Percentiles rank a stretch among this genome's conserved stretches.
phyloP scores from a whole-genome alignment of 495 filamentous ascomycete genomes.

The Penicillium diatomitis region DNA sequence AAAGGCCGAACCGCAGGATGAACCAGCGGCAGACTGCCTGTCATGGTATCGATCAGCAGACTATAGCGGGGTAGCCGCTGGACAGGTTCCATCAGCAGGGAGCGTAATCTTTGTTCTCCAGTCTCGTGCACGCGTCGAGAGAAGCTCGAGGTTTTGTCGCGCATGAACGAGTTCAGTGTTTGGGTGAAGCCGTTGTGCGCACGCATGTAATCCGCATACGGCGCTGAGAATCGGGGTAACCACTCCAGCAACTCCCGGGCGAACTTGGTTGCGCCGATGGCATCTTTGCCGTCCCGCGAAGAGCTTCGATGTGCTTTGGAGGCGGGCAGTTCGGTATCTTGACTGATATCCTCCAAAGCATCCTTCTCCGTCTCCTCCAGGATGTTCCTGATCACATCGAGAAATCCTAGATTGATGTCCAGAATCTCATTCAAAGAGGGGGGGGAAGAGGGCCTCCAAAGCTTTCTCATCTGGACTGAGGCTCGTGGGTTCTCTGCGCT shows the following conservation, averaged over 20 bases:
- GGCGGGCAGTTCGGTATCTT: constrained; percentile 41
- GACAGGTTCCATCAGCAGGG: constrained; percentile 92
- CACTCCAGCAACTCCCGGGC: constrained; percentile 73
- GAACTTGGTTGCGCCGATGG: constrained; percentile 63
- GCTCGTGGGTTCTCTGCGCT: constrained; percentile 45
- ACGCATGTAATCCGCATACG: constrained; percentile 84
- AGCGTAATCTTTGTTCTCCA: constrained; percentile 85
- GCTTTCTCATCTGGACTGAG: constrained; percentile 65
- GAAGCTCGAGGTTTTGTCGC: constrained; percentile 67
- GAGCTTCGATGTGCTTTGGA: constrained; percentile 19
- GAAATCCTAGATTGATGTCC: constrained; percentile 67
- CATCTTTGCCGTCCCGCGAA: constrained; percentile 48
- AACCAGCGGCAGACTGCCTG: constrained; percentile 67
- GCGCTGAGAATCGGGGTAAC: constrained; percentile 82
- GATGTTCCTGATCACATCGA: constrained; percentile 61
- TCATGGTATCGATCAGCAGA: constrained; percentile 91
- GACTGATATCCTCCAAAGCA: constrained; percentile 57
- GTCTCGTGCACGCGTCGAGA: constrained; percentile 67
- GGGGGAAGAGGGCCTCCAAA: constrained; percentile 68
- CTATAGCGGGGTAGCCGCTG: constrained; percentile 92
- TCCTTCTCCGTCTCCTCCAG: constrained; percentile 79
- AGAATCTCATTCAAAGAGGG: constrained; percentile 67
- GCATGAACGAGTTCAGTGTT: constrained; percentile 63
- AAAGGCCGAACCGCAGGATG: constrained; percentile 74
- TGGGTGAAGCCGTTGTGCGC: constrained; percentile 77